Evolutionary conservation across 805 yeast genomes (phyloP), one percentile per base, ranked within the genome.

Genomic region (Starmerella bombicola): DNA sequence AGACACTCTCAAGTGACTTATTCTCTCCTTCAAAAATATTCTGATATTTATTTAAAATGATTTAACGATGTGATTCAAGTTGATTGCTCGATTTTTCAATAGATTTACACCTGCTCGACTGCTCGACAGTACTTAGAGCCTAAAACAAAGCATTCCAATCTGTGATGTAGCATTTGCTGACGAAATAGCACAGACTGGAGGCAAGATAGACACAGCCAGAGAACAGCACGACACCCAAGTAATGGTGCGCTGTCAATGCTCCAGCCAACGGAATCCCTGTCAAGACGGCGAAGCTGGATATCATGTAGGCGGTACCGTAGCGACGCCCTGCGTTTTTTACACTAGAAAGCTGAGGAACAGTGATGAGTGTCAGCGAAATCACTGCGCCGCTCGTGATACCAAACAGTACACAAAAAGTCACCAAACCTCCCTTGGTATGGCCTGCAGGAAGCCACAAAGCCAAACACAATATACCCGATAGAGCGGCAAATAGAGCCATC

Each of bases 281-380:
- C 22, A 62, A 54, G 2, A 58, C 55, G 4, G 61, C 66, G 29
- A 62, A 51, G 31, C 62, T 55, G 8, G 56, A 63, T 23, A 63
- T 46, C 36, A 73, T 74, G 55, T 76, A 78, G 45, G 76, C 69
- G 13, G 82, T 67, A 0, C 85, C 85, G 48, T 74, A 80, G 17
- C 79, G 60, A 46, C 72, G 74, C 16, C 86, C 86, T 55, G 78
- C 79, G 41, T 75, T 71, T 43, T 68, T 64, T 0, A 78, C 75
- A 13, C 68, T 69, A n/a, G 78, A 71, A 22, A 80, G 73, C 34
- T 71, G 70, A 0, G 80, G 71, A n/a, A 78, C 68, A 46, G 86
- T 78, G 3, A 74, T 76, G 0, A 88, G 84, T 0, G 80, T 70
- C 37, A 80, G 53, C 0, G 81, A 68, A 31, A 80, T 61, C 4